Evolutionary conservation across 129 eudicot genomes (phyloP).

Genomic region (Apium graveolens): DNA sequence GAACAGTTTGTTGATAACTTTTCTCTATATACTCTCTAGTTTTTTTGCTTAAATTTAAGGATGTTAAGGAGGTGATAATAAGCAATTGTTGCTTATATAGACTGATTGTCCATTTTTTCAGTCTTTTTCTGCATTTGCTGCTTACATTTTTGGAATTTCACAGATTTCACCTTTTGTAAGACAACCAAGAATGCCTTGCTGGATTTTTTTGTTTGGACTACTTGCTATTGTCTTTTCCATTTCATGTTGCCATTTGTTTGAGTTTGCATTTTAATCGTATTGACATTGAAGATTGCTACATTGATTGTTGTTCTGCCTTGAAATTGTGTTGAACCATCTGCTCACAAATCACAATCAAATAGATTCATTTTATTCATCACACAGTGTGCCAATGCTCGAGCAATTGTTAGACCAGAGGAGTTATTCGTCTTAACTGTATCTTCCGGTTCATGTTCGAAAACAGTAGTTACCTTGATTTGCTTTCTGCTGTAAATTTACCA

Average conservation of each 20-base stretch:
- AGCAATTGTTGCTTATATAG: slow-evolving; percentile 3
- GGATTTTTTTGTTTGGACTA: background rate
- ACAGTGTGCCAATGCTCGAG: background rate
- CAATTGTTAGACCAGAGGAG: background rate
- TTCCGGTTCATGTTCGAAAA: background rate
- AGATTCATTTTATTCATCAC: background rate
- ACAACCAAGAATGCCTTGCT: background rate
- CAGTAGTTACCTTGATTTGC: background rate
- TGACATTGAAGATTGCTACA: background rate
- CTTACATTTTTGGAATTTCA: background rate
- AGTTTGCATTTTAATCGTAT: background rate
- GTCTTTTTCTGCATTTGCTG: slow-evolving; percentile 2
- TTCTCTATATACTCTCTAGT: slow-evolving; percentile 16
- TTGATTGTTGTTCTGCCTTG: background rate
- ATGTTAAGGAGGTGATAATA: background rate
- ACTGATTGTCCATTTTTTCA: background rate
- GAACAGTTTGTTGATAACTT: slow-evolving; percentile 9
- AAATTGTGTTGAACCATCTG: background rate
- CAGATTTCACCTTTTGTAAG: background rate
- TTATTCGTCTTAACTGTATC: background rate
- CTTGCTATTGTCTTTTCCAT: background rate
- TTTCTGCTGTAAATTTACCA: background rate
- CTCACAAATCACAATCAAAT: background rate
- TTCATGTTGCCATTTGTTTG: background rate
- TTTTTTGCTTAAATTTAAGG: slow-evolving; percentile 11